Conservation (phyloP, 192 early-diverging fungal genomes). For the Pecoramyces ruminantium region DNA sequence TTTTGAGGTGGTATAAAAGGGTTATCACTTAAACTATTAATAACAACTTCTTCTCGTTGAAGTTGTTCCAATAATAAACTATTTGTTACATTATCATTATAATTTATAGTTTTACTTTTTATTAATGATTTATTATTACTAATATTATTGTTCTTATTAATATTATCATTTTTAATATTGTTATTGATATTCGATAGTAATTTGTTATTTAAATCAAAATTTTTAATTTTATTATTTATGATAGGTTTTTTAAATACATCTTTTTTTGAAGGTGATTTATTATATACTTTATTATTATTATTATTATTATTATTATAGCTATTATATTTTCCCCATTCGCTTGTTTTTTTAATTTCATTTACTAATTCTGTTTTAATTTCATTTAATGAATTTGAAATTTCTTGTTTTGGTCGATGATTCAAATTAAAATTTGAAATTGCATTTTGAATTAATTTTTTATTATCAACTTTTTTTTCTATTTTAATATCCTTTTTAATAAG, state of each 20-base stretch:
- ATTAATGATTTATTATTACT: too few relatives aligned
- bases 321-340: not conserved
- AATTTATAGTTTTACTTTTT: too few relatives aligned
- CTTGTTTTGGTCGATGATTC: not conserved
- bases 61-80: not conserved
- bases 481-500: not conserved
- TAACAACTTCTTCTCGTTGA: not conserved
- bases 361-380: not conserved
- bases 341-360: not conserved
- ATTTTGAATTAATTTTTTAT: not conserved
- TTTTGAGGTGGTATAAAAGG: not conserved
- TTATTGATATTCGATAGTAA: too few relatives aligned
- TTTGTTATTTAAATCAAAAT: too few relatives aligned
- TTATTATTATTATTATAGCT: too few relatives aligned
- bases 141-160: not conserved
- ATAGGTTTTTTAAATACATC: not conserved
- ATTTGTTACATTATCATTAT: not conserved
- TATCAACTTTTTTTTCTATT: not conserved
- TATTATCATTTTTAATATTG: too few relatives aligned
- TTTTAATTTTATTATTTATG: too few relatives aligned
- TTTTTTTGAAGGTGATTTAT: not conserved
- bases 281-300: not conserved
- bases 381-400: not conserved
- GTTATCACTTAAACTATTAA: not conserved
- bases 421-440: not conserved